These are phyloP conservation scores for Eucalyptus sideroxylon DNA, from an alignment of 345 rosid species.

Conservation along the genomic window DNA sequence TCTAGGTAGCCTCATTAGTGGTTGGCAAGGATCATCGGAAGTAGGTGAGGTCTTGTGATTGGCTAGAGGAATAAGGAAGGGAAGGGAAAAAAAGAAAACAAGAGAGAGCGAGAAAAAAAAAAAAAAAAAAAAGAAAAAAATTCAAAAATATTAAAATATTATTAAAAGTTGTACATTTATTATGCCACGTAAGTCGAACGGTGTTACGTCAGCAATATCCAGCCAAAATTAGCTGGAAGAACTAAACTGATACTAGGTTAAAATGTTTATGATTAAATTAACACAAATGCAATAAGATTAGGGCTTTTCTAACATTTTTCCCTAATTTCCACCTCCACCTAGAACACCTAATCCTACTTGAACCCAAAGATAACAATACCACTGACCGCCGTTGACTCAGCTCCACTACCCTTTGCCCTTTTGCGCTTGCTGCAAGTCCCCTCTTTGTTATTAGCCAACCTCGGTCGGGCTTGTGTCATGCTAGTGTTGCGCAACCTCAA, in stretches of 20 bases:
- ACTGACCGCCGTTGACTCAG: no score
- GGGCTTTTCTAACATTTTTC: fast-evolving
- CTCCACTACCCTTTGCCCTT: not conserved
- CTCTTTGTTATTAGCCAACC: not conserved
- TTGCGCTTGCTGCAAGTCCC: not conserved
- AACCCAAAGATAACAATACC: not conserved
- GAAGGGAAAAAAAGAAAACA: not conserved
- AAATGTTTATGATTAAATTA: fast-evolving
- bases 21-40: fast-evolving
- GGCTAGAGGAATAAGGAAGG: not conserved
- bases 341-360: not conserved
- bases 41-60: fast-evolving
- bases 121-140: no score
- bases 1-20: no score
- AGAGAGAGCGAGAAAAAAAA: fast-evolving
- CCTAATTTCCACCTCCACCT: not conserved
- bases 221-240: fast-evolving
- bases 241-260: fast-evolving
- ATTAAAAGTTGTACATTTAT: no score
- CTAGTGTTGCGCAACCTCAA: not conserved
- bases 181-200: fast-evolving
- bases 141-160: fast-evolving
- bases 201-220: fast-evolving
- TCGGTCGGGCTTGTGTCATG: not conserved
- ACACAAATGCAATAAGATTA: fast-evolving